phyloP scores from a whole-genome alignment of 768 basidiomycete species.

The Mrakia blollopis region DNA sequence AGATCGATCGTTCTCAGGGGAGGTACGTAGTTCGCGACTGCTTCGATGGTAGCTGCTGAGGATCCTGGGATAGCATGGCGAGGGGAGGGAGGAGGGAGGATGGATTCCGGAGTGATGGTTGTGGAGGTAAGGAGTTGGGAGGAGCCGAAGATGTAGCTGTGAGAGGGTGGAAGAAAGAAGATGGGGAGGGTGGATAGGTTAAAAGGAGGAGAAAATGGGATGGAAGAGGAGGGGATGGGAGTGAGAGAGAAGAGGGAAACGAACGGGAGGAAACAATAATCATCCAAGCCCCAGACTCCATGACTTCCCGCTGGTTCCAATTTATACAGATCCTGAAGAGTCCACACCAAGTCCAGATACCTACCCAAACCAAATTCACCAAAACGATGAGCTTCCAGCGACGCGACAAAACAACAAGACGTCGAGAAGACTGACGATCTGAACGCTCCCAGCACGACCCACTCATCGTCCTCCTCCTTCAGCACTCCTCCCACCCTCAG shows the following conservation, averaged over 20 bases:
- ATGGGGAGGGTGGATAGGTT: not conserved
- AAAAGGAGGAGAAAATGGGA: not conserved
- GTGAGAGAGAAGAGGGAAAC: slow-evolving; percentile 7
- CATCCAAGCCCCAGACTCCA: slow-evolving; percentile 96
- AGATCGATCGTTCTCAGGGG: not conserved
- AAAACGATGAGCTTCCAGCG: not conserved
- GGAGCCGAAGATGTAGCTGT: slow-evolving; percentile 30
- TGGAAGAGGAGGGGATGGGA: not conserved
- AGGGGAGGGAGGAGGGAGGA: slow-evolving; percentile 30
- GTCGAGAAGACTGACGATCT: slow-evolving; percentile 37
- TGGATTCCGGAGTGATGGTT: slow-evolving; percentile 32
- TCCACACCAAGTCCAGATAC: slow-evolving; percentile 75
- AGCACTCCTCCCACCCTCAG: slow-evolving; percentile 25
- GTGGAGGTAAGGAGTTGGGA: slow-evolving; percentile 58
- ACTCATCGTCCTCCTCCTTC: slow-evolving; percentile 39
- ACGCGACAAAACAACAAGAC: too few relatives aligned
- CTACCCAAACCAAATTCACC: slow-evolving; percentile 49
- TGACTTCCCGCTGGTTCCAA: slow-evolving; percentile 96
- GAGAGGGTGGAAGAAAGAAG: too few relatives aligned
- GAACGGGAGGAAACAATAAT: slow-evolving; percentile 72
- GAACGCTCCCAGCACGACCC: slow-evolving; percentile 43
- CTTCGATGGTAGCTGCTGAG: slow-evolving; percentile 47
- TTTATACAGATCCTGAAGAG: slow-evolving; percentile 77
- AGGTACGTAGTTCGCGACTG: not conserved
- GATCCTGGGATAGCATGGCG: slow-evolving; percentile 36